These are phyloP conservation scores for Ophiostoma sp. DNA, from an alignment of 2,329 filamentous ascomycete species.

Conservation along the genomic window DNA sequence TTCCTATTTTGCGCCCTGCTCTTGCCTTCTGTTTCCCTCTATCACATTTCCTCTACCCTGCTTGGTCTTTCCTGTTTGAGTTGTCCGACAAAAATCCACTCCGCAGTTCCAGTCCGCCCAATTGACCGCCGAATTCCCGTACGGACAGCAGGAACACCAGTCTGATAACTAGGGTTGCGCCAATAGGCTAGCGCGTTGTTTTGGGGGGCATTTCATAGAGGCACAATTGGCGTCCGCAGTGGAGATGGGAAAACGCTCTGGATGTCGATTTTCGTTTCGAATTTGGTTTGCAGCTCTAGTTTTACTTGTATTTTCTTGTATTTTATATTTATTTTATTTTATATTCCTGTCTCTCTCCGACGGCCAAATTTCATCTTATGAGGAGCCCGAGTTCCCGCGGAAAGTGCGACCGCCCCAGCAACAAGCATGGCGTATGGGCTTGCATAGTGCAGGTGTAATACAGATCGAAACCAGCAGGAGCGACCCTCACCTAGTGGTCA, in stretches of 20 bases:
- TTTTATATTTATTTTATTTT: neutral
- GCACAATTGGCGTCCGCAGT: neutral
- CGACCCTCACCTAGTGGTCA: neutral
- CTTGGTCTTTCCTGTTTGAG: neutral
- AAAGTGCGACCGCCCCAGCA: constrained; percentile 7
- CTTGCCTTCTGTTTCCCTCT: neutral
- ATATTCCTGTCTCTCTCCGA: too few relatives aligned
- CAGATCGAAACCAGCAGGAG: neutral
- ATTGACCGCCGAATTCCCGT: constrained; percentile 5
- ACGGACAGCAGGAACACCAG: constrained; percentile 19
- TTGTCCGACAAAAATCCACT: constrained; percentile 10
- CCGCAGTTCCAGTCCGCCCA: neutral
- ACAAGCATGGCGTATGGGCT: neutral
- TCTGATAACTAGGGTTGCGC: constrained; percentile 18
- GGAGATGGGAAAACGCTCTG: neutral
- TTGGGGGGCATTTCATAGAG: constrained; percentile 16
- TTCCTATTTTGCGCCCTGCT: neutral
- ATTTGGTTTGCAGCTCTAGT: neutral
- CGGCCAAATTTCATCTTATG: too few relatives aligned
- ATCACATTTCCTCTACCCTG: neutral
- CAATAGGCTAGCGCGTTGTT: constrained; percentile 17
- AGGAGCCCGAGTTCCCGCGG: constrained; percentile 11
- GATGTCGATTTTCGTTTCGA: too few relatives aligned
- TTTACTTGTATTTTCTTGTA: neutral
- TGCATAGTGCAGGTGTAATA: neutral